These are phyloP conservation scores for Xylaria sp. DNA, from an alignment of 2,329 filamentous ascomycete species.

Conservation along the genomic window DNA sequence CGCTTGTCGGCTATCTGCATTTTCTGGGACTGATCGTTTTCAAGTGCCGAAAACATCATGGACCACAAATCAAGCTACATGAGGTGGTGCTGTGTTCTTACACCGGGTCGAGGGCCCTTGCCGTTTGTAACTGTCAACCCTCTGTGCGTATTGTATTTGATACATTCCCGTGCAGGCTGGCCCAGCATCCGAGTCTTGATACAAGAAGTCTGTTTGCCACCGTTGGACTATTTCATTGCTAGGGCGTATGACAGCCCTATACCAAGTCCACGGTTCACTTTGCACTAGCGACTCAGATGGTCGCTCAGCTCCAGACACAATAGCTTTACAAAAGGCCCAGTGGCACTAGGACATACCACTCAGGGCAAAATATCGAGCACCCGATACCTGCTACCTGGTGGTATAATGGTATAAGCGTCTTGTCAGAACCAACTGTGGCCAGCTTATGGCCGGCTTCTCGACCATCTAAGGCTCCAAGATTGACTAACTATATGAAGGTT, in stretches of 20 bases:
- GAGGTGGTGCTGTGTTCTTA: neutral
- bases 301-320: constrained; percentile 19
- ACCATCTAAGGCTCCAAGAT: neutral
- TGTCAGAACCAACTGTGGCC: no score
- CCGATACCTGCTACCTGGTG: no score
- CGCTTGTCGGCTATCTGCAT: constrained; percentile 23
- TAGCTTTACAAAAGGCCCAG: neutral
- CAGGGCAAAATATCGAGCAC: no score
- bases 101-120: neutral
- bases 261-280: constrained; percentile 15
- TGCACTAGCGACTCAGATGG: constrained; percentile 11
- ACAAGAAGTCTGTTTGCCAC: neutral
- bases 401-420: no score
- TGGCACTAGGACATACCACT: no score
- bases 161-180: neutral
- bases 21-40: constrained; percentile 17
- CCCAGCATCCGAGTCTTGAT: neutral
- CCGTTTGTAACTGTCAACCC: neutral
- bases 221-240: neutral
- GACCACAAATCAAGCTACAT: neutral
- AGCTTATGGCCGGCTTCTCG: neutral
- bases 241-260: constrained; percentile 9
- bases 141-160: neutral
- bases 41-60: constrained; percentile 23
- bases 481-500: neutral